Base-by-base conservation (phyloP, 2,329 filamentous ascomycete genomes). In the Trichoderma pleuroti region DNA sequence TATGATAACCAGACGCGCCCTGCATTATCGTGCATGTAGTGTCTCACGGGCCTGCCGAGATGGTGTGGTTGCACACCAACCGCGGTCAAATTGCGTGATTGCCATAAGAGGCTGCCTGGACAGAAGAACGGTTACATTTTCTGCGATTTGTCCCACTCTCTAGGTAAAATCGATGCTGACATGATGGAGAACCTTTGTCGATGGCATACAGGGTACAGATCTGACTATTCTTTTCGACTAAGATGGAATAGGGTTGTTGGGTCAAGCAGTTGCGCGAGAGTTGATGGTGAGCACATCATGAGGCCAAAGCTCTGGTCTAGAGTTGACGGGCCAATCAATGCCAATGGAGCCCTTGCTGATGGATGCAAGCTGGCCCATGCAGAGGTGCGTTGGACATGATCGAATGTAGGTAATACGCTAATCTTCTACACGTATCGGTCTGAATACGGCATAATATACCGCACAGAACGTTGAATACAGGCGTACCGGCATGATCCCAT, bases 81-180 rank as follows among this genome's bases (percentile, higher is more conserved):
- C 61, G 39, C 66, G 66, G 57, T 69, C 21, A 26, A 59, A 69
- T 69, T 61, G 66, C 66, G 66, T 69, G 66, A 69, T 69, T 32
- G 42, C 57, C 49, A 52, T 62, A 30, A 49, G 28, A 39, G 16
- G 57, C 30, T 62, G 57, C 46, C 57, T 69, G 42, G 42, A 30
- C 16, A 57, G 12, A 54, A 46, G 54, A 42, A 36, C 30, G 62
- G 54, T 46, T 28, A 26, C 61, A 30, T 60, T 60, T 39, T 26
- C 26, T 39, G 54, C 65, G 34, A 49, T 42, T 68, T 49, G 52
- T 68, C 14, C 65, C 65, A 56, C 64, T 68, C 36, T 5, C 4
- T 49, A 28, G 42, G 12, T 30, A 26, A 60, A 34, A 21, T n/a
- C 28, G 21, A 46, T 16, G 28, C 18, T 36, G 36, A 49, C 42